A percentile compares a stretch with the other conserved stretches of the same genome.
Evolutionary conservation across 345 rosid genomes (phyloP).

Genomic region (Anastatica hierochuntica): DNA sequence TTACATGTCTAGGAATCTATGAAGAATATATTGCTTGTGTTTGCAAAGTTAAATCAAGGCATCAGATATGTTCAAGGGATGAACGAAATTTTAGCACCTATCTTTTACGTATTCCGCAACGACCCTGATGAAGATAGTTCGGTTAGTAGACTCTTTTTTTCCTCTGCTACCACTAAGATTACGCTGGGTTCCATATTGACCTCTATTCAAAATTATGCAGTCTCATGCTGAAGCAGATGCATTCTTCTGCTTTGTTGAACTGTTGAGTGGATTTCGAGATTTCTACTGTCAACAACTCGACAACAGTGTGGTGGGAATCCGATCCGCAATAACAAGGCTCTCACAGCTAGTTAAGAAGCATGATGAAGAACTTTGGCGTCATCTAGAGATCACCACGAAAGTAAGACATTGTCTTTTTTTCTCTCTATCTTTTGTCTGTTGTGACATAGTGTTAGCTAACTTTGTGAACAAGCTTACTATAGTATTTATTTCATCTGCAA

Average conservation of each 20-base stretch:
- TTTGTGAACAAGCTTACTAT: no score
- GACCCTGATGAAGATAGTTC: constrained; percentile 80
- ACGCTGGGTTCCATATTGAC: no score
- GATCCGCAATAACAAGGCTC: constrained; percentile 72
- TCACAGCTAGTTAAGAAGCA: constrained; percentile 80
- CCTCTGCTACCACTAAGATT: background rate
- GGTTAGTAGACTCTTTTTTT: constrained; percentile 35
- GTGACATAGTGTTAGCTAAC: no score
- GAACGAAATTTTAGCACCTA: constrained; percentile 93
- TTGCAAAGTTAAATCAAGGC: constrained; percentile 97
- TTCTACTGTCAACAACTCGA: constrained; percentile 96
- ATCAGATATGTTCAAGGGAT: constrained; percentile 99
- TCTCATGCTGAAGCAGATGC: constrained; percentile 28
- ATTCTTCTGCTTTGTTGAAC: constrained; percentile 76
- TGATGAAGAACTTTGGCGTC: constrained; percentile 99
- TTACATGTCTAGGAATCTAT: constrained; percentile 61
- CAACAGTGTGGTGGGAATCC: constrained; percentile 91
- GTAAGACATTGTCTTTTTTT: constrained; percentile 33
- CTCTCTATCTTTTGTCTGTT: no score
- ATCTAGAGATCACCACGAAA: constrained; percentile 90
- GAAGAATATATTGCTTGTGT: constrained; percentile 69
- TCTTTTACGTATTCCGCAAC: constrained; percentile 73
- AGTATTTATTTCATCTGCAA: no score
- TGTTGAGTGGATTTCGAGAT: constrained; percentile 93
- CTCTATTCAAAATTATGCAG: constrained; percentile 26